These are phyloP conservation scores for Diaporthe eres DNA, from an alignment of 2,329 filamentous ascomycete species.

Conservation along the genomic window DNA sequence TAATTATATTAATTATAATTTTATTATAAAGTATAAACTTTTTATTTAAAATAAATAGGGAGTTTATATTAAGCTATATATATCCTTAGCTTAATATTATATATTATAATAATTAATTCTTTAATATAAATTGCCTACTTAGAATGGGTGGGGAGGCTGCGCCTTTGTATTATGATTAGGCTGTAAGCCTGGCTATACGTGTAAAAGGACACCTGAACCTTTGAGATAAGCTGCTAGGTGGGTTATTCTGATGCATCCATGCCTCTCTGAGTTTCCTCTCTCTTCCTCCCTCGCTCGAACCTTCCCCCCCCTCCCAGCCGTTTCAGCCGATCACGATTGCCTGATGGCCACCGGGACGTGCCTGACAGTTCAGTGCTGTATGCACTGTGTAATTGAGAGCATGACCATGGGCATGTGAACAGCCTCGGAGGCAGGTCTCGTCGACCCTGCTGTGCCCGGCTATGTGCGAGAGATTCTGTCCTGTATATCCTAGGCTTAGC, in stretches of 20 bases:
- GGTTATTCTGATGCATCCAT: not conserved
- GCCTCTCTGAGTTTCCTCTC: not conserved
- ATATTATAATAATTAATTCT: too few relatives aligned
- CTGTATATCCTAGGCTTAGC: constrained; percentile 27
- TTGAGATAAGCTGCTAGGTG: not conserved
- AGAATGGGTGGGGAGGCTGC: too few relatives aligned
- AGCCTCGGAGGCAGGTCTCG: constrained; percentile 5
- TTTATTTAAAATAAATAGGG: too few relatives aligned
- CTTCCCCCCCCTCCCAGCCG: constrained; percentile 8
- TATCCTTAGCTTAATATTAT: too few relatives aligned
- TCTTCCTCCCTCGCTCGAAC: constrained; percentile 22
- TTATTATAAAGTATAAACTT: too few relatives aligned
- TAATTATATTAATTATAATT: too few relatives aligned
- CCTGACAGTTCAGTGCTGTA: not conserved
- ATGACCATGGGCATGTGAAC: constrained; percentile 11
- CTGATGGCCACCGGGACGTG: constrained; percentile 28
- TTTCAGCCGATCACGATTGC: constrained; percentile 34
- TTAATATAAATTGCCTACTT: too few relatives aligned
- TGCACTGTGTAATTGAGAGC: not conserved
- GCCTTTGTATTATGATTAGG: too few relatives aligned
- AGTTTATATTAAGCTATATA: too few relatives aligned
- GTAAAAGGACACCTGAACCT: too few relatives aligned
- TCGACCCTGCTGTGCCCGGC: not conserved
- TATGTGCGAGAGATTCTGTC: not conserved
- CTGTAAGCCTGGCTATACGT: too few relatives aligned